Evolutionary conservation across 441 rosid genomes (phyloP), one percentile per base, ranked within the genome.

Genomic region (Gossypium gossypioides): DNA sequence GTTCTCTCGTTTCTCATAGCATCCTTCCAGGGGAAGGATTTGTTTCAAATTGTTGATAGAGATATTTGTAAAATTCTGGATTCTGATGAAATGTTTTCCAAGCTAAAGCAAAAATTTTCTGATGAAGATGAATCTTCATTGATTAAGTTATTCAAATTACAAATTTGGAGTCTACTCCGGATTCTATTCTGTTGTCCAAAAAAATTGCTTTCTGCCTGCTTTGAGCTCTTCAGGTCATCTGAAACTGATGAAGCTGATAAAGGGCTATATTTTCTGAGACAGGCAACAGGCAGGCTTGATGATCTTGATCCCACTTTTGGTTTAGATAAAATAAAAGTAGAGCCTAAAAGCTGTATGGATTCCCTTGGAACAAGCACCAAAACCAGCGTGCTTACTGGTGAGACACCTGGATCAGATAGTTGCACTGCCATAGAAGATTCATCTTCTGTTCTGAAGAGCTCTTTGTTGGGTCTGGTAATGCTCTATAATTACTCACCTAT

Each of bases 391-490:
- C 73, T 63, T 71, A 59, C 68, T 64, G 74, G 77, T 69, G 77
- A 73, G 77, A 76, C 77, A 64, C 72, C 21, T 32, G 24, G 57
- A 67, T 73, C 86, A 7, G 83, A 73, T 80, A 79, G 79, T 56
- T 64, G 76, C 27, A 69, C 58, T 68, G 80, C 56, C 73, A 70
- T 81, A 68, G 78, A 72, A 69, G 81, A 79, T 81, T 74, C 81
- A 71, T 79, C 82, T 63, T 34, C 77, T 76, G 72, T 24, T 65
- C 77, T 83, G 3, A 72, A 69, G 69, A 85, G 75, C 78, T 89
- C 90, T 84, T 78, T 95, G 85, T 82, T 95, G 82, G 91, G 81
- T 77, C 77, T 83, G 99, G 99, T 92, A 88, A 86, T 83, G 66
- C 54, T 64, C 54, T 19, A 44, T 46, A 63, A 52, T 46, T 76